A percentile compares a stretch with the other conserved stretches of the same genome.
Evolutionary conservation across 2,329 filamentous ascomycete genomes (phyloP).

Genomic region (Colletotrichum sp.): DNA sequence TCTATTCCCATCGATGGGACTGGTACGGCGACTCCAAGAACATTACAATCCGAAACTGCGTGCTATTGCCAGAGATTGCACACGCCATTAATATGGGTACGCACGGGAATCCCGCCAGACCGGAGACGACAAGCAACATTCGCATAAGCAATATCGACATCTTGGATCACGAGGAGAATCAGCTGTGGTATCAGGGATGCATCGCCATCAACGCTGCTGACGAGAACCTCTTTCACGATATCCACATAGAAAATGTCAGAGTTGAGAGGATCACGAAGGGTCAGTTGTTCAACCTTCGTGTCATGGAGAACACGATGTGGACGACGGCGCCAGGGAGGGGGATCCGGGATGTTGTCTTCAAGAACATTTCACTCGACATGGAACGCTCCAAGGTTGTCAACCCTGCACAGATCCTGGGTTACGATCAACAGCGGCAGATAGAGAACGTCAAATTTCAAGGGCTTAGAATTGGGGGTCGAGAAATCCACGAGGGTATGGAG

Average conservation of each 20-base stretch:
- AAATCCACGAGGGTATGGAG: neutral
- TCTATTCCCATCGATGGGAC: slow-evolving; percentile 36
- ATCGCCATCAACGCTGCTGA: slow-evolving; percentile 39
- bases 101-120: slow-evolving; percentile 35
- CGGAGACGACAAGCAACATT: slow-evolving; percentile 34
- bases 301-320: slow-evolving; percentile 38
- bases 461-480: neutral
- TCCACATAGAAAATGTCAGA: slow-evolving; percentile 32
- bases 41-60: slow-evolving; percentile 35
- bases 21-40: slow-evolving; percentile 36
- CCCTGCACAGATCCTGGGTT: neutral
- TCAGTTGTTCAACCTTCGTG: slow-evolving; percentile 36
- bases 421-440: neutral
- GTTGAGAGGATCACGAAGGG: slow-evolving; percentile 35
- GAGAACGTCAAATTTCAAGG: neutral
- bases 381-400: neutral
- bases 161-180: slow-evolving; percentile 38
- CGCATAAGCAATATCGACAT: slow-evolving; percentile 38
- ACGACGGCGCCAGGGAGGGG: slow-evolving; percentile 36
- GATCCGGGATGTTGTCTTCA: slow-evolving; percentile 32
- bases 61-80: slow-evolving; percentile 34
- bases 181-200: slow-evolving; percentile 39
- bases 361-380: neutral
- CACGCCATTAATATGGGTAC: slow-evolving; percentile 41
- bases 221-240: slow-evolving; percentile 33